These are phyloP conservation scores for Metschnikowia corniflorae DNA, from an alignment of 805 yeast species.

Conservation along the genomic window DNA sequence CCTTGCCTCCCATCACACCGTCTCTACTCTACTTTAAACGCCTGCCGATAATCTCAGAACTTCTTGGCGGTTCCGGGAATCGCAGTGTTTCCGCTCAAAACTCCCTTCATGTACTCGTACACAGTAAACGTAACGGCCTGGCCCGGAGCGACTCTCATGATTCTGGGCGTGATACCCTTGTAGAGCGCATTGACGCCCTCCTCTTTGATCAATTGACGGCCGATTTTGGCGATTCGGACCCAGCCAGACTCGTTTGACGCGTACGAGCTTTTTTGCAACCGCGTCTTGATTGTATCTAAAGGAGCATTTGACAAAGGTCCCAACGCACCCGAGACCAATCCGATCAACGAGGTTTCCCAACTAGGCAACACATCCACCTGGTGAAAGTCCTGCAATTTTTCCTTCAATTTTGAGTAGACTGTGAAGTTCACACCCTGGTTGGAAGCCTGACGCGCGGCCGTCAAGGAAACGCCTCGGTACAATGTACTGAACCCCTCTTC, in stretches of 20 bases:
- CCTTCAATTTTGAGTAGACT: conserved; percentile 82
- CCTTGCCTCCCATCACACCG: no score
- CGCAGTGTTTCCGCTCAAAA: conserved; percentile 40
- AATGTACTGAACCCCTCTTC: conserved; percentile 90
- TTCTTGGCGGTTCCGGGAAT: conserved; percentile 19
- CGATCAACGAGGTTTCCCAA: conserved; percentile 91
- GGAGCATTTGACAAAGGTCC: conserved; percentile 99
- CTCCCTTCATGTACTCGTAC: conserved; percentile 79
- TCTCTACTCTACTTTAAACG: no score
- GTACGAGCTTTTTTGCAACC: conserved; percentile 88
- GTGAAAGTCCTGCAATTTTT: conserved; percentile 61
- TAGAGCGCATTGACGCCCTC: conserved; percentile 76
- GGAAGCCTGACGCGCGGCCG: conserved; percentile 97
- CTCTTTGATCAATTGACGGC: conserved; percentile 74
- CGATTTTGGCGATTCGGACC: conserved; percentile 76
- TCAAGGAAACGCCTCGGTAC: conserved; percentile 91
- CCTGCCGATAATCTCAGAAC: conserved; percentile 6
- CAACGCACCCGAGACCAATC: conserved; percentile 90
- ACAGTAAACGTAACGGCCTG: conserved; percentile 98
- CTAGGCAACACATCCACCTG: conserved; percentile 65
- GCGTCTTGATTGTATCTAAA: conserved; percentile 92
- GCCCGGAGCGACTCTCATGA: conserved; percentile 99
- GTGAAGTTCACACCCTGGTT: conserved; percentile 99
- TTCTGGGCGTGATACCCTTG: conserved; percentile 97
- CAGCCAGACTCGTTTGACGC: conserved; percentile 65